phyloP scores from a whole-genome alignment of 306 rosid species.

The Trifolium fragiferum region DNA sequence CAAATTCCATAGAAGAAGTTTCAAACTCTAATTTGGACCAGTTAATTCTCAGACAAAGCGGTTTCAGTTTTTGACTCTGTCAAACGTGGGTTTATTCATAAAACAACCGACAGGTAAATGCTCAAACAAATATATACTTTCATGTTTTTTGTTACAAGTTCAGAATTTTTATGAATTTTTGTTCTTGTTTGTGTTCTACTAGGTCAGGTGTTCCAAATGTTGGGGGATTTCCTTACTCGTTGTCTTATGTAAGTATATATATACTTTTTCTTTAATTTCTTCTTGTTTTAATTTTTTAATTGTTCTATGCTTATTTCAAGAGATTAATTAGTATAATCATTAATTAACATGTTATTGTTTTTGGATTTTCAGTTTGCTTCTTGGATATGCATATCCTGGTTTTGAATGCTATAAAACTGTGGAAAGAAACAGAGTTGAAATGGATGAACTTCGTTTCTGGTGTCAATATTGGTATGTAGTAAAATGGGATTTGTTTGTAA shows the following conservation, averaged over 20 bases:
- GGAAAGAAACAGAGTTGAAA: slow-evolving; percentile 64
- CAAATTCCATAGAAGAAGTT: slow-evolving; percentile 3
- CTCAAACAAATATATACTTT: neutral
- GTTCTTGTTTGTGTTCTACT: neutral
- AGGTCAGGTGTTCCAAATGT: slow-evolving; percentile 51
- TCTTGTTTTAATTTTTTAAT: neutral
- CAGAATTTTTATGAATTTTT: neutral
- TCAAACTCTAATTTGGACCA: slow-evolving; percentile 5
- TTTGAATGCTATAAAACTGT: slow-evolving; percentile 78
- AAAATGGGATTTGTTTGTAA: no score
- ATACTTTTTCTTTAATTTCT: neutral
- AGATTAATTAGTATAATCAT: neutral
- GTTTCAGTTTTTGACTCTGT: slow-evolving; percentile 36
- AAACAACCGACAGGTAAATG: slow-evolving; percentile 36
- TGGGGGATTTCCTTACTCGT: slow-evolving; percentile 77
- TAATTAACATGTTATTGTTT: neutral
- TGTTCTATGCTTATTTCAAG: neutral
- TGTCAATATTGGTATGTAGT: slow-evolving; percentile 86
- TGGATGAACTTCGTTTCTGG: slow-evolving; percentile 90
- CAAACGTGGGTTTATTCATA: slow-evolving; percentile 27
- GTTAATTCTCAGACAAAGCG: slow-evolving; percentile 13
- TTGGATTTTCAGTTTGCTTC: slow-evolving; percentile 58
- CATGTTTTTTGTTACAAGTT: neutral
- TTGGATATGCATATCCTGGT: slow-evolving; percentile 97
- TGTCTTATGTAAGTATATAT: slow-evolving; percentile 69